A percentile compares a stretch with the other conserved stretches of the same genome.
These are phyloP conservation scores for Fraxinus sp. DNA, from an alignment of 305 asterid genomes.

Conservation along the genomic window DNA sequence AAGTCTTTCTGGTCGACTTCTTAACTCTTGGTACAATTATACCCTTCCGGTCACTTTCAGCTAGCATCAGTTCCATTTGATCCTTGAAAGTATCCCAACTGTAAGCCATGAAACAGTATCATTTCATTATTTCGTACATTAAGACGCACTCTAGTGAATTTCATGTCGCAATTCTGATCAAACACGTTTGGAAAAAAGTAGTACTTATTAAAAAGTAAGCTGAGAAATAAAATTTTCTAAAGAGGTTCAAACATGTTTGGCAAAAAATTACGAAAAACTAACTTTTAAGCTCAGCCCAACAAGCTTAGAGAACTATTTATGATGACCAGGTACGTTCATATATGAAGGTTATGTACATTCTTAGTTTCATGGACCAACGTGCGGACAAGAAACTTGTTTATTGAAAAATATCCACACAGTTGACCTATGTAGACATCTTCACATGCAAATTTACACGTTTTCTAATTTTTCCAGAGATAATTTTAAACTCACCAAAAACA, in stretches of 20 bases:
- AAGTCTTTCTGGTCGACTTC: conserved; percentile 68
- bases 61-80: conserved; percentile 69
- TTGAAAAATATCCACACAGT: neutral
- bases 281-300: neutral
- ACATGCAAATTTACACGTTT: neutral
- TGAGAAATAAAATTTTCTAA: neutral
- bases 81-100: conserved; percentile 79
- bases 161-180: neutral
- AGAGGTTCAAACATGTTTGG: neutral
- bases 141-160: neutral
- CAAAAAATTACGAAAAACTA: neutral
- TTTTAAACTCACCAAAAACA: neutral
- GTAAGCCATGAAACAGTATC: conserved; percentile 20
- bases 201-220: neutral
- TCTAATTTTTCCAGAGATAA: neutral
- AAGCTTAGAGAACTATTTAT: neutral
- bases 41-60: conserved; percentile 73
- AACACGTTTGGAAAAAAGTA: neutral
- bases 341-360: neutral
- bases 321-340: neutral
- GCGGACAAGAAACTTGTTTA: neutral
- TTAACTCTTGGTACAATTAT: conserved; percentile 62
- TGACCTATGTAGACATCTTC: neutral
- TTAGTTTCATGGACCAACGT: neutral
- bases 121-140: neutral